phyloP scores from a whole-genome alignment of 257 asterid species.

The Nicotiana sylvestris region DNA sequence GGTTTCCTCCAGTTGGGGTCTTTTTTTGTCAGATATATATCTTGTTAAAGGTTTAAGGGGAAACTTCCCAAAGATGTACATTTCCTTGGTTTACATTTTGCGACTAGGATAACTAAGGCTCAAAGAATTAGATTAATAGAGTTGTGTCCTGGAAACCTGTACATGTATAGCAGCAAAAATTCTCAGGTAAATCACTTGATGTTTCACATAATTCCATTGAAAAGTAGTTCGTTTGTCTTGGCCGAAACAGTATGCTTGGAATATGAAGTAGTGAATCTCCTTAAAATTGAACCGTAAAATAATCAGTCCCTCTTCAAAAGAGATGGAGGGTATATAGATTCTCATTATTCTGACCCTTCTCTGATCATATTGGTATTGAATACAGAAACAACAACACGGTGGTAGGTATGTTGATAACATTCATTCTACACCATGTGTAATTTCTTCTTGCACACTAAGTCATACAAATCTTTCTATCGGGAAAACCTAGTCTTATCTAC shows the following conservation, averaged over 20 bases:
- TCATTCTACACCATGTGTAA: not conserved
- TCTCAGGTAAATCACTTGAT: not conserved
- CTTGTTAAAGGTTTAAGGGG: not conserved
- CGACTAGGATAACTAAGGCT: not conserved
- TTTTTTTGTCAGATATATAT: not conserved
- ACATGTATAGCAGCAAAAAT: slow-evolving; percentile 1
- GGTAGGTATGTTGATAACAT: not conserved
- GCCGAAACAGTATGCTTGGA: slow-evolving; percentile 15
- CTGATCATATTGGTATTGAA: not conserved
- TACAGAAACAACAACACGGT: not conserved
- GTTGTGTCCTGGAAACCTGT: not conserved
- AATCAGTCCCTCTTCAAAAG: not conserved
- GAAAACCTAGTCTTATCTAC: too few relatives aligned
- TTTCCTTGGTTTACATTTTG: not conserved
- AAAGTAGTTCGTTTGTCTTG: slow-evolving; percentile 29
- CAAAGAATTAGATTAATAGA: not conserved
- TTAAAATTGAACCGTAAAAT: not conserved
- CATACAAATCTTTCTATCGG: too few relatives aligned
- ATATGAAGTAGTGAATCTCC: not conserved
- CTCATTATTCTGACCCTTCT: not conserved
- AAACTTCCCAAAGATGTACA: not conserved
- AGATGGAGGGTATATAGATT: not conserved
- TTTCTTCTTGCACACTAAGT: too few relatives aligned
- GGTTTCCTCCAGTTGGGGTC: not conserved
- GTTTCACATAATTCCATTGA: slow-evolving; percentile 23